These are phyloP conservation scores for Bathelium albidoporum DNA, from an alignment of 495 filamentous ascomycete species.

Conservation along the genomic window DNA sequence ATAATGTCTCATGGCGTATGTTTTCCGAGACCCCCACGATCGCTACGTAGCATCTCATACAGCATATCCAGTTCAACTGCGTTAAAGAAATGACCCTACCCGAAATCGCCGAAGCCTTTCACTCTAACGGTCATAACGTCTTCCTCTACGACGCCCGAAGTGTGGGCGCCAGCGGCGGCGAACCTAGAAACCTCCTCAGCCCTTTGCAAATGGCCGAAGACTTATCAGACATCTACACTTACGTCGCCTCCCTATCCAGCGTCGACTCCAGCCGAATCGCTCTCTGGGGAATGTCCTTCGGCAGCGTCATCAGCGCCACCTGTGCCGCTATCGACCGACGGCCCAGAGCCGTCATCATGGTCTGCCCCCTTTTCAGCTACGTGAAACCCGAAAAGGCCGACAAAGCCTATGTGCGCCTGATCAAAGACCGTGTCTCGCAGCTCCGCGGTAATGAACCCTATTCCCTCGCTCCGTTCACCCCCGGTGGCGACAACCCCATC, in stretches of 20 bases:
- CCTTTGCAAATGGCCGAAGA: constrained; percentile 31
- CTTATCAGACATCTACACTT: constrained; percentile 29
- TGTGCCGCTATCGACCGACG: constrained; percentile 30
- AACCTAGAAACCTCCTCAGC: constrained; percentile 35
- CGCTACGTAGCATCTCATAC: background rate
- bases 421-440: constrained; percentile 26
- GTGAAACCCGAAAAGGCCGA: constrained; percentile 7
- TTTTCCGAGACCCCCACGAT: background rate
- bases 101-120: constrained; percentile 31
- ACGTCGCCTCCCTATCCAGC: constrained; percentile 18
- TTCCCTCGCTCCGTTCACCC: constrained; percentile 16
- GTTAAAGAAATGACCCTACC: constrained; percentile 35
- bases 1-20: background rate
- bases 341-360: constrained; percentile 15
- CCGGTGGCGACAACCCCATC: constrained; percentile 31
- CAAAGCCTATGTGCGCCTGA: constrained; percentile 14
- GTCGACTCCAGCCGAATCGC: constrained; percentile 31
- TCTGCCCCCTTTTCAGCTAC: constrained; percentile 22
- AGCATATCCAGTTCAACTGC: constrained; percentile 33
- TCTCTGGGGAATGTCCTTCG: constrained; percentile 43
- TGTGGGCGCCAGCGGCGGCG: constrained; percentile 33
- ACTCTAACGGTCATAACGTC: constrained; percentile 28
- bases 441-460: constrained; percentile 22
- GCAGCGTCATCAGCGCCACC: constrained; percentile 17
- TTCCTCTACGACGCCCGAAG: constrained; percentile 36